phyloP scores from a whole-genome alignment of 176 grass and related monocot species.

The Calamus simplicifolius region DNA sequence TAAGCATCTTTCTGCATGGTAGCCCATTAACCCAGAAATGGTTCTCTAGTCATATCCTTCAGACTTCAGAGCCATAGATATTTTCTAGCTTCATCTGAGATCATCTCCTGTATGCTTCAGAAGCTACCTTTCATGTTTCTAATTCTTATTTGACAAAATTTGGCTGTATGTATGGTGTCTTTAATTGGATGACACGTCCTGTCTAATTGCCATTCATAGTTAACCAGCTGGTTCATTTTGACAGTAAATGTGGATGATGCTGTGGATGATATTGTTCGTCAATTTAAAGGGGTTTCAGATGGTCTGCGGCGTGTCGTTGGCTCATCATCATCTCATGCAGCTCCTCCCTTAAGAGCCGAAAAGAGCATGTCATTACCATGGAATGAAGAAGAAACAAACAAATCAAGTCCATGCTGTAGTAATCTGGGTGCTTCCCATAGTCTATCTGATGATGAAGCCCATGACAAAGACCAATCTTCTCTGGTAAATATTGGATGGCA shows the following conservation, averaged over 20 bases:
- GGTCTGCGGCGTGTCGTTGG: conserved; percentile 56
- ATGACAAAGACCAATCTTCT: conserved; percentile 43
- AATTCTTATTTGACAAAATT: neutral
- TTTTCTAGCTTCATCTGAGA: too few relatives aligned
- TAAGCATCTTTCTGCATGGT: too few relatives aligned
- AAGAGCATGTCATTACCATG: conserved; percentile 56
- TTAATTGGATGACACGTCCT: too few relatives aligned
- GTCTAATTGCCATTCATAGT: too few relatives aligned
- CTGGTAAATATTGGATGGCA: conserved; percentile 56
- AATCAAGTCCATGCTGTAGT: conserved; percentile 30
- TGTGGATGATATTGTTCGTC: conserved; percentile 96
- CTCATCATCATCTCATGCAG: conserved; percentile 33
- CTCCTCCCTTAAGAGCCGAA: conserved; percentile 27
- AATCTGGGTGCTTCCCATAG: conserved; percentile 50
- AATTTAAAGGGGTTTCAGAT: conserved; percentile 95
- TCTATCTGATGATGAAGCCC: conserved; percentile 82
- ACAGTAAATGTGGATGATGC: conserved; percentile 97
- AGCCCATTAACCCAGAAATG: too few relatives aligned
- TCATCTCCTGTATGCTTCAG: too few relatives aligned
- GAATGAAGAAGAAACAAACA: conserved; percentile 58
- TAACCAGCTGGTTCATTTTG: conserved; percentile 19
- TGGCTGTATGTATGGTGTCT: neutral
- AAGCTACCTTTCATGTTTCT: too few relatives aligned
- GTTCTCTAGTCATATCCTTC: too few relatives aligned
- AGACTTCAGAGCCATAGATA: too few relatives aligned